Percentiles rank a stretch among this genome's conserved stretches.
Evolutionary conservation across 2,329 filamentous ascomycete genomes (phyloP).

Genomic region (Cladophialophora yegresii): DNA sequence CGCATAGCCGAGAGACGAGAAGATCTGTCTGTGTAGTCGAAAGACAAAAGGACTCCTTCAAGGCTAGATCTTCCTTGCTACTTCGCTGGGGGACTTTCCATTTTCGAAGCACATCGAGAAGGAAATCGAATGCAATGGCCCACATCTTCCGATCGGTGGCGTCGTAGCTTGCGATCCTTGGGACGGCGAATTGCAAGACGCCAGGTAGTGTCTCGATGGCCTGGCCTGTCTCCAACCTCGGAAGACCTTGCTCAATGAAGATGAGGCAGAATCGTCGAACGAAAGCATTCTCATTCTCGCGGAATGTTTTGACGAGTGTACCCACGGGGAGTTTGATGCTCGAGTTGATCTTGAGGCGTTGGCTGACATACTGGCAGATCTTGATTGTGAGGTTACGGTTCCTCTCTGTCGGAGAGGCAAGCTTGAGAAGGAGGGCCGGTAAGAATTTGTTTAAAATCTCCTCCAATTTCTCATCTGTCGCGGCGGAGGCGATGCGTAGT

Average conservation of each 20-base stretch:
- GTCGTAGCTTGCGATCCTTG: conserved; percentile 24
- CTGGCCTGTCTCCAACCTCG: conserved; percentile 61
- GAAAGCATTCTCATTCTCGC: conserved; percentile 69
- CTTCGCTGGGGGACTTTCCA: conserved; percentile 69
- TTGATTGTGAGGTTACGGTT: conserved; percentile 79
- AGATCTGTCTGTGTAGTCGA: conserved; percentile 71
- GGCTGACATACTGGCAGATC: conserved; percentile 71
- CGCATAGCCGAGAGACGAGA: conserved; percentile 72
- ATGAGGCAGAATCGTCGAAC: conserved; percentile 85
- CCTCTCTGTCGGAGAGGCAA: conserved; percentile 73
- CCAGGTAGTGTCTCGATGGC: conserved; percentile 72
- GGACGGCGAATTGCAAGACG: conserved; percentile 64
- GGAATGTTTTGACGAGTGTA: conserved; percentile 86
- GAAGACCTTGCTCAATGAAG: conserved; percentile 83
- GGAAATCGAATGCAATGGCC: conserved; percentile 75
- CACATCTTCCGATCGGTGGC: conserved; percentile 54
- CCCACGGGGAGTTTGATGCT: conserved; percentile 78
- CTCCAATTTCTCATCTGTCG: conserved; percentile 81
- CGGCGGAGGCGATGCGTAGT: conserved; percentile 77
- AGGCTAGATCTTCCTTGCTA: conserved; percentile 71
- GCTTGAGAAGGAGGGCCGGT: conserved; percentile 78
- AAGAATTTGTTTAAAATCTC: conserved; percentile 76
- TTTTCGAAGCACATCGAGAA: conserved; percentile 74
- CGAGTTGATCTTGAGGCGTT: conserved; percentile 60
- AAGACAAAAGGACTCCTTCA: conserved; percentile 68